Evolutionary conservation across 306 rosid species (phyloP).

Genomic region (Morella rubra): DNA sequence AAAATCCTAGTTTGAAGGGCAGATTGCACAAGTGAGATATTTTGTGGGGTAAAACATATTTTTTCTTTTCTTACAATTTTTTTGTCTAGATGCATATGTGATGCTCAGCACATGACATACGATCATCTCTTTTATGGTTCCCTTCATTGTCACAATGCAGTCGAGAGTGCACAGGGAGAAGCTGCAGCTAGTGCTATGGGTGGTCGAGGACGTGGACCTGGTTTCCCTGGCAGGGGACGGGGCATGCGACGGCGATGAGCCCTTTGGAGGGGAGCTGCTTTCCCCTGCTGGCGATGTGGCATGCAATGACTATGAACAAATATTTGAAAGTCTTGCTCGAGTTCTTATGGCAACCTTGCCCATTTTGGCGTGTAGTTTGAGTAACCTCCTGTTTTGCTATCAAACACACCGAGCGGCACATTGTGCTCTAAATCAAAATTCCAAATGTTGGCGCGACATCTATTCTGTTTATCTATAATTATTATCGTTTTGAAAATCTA

Average conservation of each 20-base stretch:
- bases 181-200: conserved; percentile 99
- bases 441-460: conserved; percentile 21
- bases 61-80: background rate
- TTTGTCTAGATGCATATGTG: background rate
- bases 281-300: conserved; percentile 90
- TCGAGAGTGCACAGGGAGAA: conserved; percentile 98
- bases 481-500: background rate
- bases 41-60: too few species aligned
- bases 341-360: background rate
- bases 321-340: background rate
- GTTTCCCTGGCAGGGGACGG: conserved; percentile 84
- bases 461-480: background rate
- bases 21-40: too few species aligned
- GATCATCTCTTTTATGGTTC: background rate
- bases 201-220: conserved; percentile 92
- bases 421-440: conserved; percentile 22
- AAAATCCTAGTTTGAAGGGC: too few species aligned
- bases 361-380: background rate
- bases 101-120: background rate
- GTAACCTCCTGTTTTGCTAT: conserved; percentile 10
- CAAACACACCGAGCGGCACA: conserved; percentile 17
- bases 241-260: conserved; percentile 83
- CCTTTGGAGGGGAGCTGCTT: conserved; percentile 49
- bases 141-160: conserved; percentile 42
- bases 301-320: conserved; percentile 66